These are phyloP conservation scores for Epichloe coenophiala DNA, from an alignment of 2,329 filamentous ascomycete species.

Conservation along the genomic window DNA sequence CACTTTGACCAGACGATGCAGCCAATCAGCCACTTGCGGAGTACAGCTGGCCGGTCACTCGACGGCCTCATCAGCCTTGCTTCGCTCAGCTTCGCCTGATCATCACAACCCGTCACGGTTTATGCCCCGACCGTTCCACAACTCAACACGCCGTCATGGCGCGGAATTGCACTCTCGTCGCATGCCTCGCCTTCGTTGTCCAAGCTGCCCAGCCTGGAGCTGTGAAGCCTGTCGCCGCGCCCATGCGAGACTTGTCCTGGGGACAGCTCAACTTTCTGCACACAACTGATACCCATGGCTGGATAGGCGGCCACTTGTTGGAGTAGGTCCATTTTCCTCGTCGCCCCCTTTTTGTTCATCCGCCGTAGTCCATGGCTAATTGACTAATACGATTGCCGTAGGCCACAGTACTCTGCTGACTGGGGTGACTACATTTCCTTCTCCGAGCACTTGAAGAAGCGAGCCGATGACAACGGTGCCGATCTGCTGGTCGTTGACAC, in stretches of 20 bases:
- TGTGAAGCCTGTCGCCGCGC: slow-evolving; percentile 62
- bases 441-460: slow-evolving; percentile 63
- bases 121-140: neutral
- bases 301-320: slow-evolving; percentile 85
- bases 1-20: neutral
- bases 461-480: slow-evolving; percentile 62
- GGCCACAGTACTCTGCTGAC: slow-evolving; percentile 83
- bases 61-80: no score
- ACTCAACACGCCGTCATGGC: slow-evolving; percentile 12
- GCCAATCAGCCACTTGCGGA: neutral
- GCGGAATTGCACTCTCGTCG: slow-evolving; percentile 11
- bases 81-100: neutral
- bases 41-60: neutral
- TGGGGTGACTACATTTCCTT: slow-evolving; percentile 98
- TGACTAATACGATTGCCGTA: slow-evolving; percentile 17
- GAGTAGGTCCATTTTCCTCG: slow-evolving; percentile 45
- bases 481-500: slow-evolving; percentile 93
- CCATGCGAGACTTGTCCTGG: slow-evolving; percentile 75
- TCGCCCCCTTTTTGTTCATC: neutral
- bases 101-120: neutral
- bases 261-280: slow-evolving; percentile 96
- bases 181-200: slow-evolving; percentile 20
- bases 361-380: neutral
- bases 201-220: slow-evolving; percentile 61
- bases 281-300: slow-evolving; percentile 92